Conservation (phyloP, 345 rosid species). For the Hibiscus tridactylites region DNA sequence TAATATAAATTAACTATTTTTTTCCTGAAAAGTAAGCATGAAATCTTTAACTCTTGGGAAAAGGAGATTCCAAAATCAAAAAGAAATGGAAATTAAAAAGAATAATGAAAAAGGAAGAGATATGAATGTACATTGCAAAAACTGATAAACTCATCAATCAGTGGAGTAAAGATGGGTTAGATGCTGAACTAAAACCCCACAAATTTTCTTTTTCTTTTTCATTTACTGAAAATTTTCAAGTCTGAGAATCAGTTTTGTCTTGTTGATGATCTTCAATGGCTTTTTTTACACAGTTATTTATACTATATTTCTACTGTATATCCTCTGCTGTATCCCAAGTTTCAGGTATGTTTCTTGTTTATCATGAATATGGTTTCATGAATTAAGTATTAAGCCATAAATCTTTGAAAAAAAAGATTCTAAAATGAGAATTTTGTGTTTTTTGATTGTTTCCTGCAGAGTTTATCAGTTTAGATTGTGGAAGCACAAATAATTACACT, state of each 20-base stretch:
- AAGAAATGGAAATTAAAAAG: neutral
- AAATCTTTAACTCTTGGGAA: slow-evolving; percentile 18
- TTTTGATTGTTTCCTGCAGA: slow-evolving; percentile 40
- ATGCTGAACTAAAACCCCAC: slow-evolving; percentile 12
- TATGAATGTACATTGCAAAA: slow-evolving; percentile 16
- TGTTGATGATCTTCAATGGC: slow-evolving; percentile 44
- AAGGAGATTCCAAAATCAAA: slow-evolving; percentile 34
- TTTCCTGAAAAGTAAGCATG: neutral
- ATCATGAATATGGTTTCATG: neutral
- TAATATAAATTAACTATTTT: neutral
- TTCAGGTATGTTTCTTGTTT: slow-evolving; percentile 37
- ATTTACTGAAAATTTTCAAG: slow-evolving; percentile 4
- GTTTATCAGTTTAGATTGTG: slow-evolving; percentile 85
- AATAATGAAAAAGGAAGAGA: neutral
- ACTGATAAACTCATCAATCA: slow-evolving; percentile 22
- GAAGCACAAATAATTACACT: slow-evolving; percentile 56
- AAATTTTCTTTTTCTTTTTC: neutral
- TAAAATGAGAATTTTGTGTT: neutral
- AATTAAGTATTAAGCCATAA: neutral
- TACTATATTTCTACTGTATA: slow-evolving; percentile 27
- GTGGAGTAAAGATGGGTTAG: slow-evolving; percentile 10
- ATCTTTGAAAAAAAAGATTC: neutral
- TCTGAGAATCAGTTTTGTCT: slow-evolving; percentile 2
- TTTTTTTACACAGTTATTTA: slow-evolving; percentile 27
- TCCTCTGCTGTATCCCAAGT: slow-evolving; percentile 43